phyloP scores from a whole-genome alignment of 306 rosid species.

The Fragaria iinumae region DNA sequence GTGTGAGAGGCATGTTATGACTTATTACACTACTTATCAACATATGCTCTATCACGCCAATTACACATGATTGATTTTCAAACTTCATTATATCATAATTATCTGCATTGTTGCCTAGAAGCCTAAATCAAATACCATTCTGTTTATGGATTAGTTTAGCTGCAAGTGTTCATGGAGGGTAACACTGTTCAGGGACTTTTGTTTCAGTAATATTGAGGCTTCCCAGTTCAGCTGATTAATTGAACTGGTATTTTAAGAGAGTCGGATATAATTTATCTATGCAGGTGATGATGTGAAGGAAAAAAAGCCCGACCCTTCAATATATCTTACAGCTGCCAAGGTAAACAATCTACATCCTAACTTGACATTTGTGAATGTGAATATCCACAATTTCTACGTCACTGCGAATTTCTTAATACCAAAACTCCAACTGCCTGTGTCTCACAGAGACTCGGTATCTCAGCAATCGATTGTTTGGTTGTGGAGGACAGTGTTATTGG shows the following conservation, averaged over 20 bases:
- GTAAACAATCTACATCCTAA: constrained; percentile 27
- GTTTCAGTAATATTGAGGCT: background rate
- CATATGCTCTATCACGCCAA: background rate
- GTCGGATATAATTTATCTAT: constrained; percentile 10
- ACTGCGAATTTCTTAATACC: background rate
- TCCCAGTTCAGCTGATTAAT: background rate
- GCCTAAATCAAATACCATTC: background rate
- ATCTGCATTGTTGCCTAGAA: background rate
- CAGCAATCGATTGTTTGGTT: constrained; percentile 68
- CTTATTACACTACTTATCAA: background rate
- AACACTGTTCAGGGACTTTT: background rate
- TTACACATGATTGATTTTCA: background rate
- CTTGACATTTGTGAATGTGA: background rate
- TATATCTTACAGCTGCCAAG: constrained; percentile 78
- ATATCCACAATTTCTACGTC: background rate
- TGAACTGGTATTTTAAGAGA: background rate
- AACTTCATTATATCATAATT: background rate
- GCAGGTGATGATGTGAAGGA: constrained; percentile 94
- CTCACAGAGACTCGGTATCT: constrained; percentile 67
- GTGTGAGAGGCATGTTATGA: background rate
- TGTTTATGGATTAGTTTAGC: background rate
- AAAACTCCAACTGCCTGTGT: constrained; percentile 17
- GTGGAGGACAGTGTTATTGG: constrained; percentile 95
- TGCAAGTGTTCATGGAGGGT: background rate
- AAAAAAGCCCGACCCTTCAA: constrained; percentile 95